phyloP scores from a whole-genome alignment of 495 filamentous ascomycete species.

The Neohortaea acidophila region DNA sequence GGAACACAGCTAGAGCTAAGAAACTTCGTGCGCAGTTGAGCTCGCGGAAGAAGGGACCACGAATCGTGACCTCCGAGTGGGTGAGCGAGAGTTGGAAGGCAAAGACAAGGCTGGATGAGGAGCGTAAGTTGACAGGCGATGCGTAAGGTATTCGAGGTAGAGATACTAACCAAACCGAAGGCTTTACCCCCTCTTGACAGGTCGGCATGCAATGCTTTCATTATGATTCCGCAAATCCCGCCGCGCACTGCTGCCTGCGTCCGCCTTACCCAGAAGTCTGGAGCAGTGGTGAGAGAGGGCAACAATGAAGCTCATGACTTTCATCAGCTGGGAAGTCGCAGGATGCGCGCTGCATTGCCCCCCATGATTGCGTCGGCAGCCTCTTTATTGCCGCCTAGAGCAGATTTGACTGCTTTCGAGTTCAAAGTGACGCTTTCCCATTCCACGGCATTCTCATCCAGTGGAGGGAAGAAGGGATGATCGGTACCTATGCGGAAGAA shows the following conservation, averaged over 20 bases:
- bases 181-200: conserved; percentile 5
- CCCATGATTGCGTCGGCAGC: conserved; percentile 22
- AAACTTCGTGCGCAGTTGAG: conserved; percentile 29
- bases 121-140: conserved; percentile 22
- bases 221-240: background rate
- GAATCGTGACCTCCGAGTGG: conserved; percentile 60
- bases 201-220: background rate
- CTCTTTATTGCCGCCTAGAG: conserved; percentile 38
- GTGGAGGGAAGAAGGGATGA: conserved; percentile 87
- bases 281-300: no score
- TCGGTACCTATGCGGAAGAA: conserved; percentile 45
- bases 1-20: conserved; percentile 25
- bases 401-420: conserved; percentile 48
- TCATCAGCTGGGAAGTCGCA: conserved; percentile 13
- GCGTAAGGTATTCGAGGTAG: background rate
- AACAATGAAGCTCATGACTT: no score
- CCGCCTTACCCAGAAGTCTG: no score
- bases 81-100: conserved; percentile 65
- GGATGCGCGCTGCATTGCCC: conserved; percentile 24
- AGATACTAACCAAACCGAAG: conserved; percentile 4
- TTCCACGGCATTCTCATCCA: conserved; percentile 39
- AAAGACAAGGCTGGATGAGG: conserved; percentile 71
- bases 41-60: conserved; percentile 39
- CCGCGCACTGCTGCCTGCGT: no score
- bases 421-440: conserved; percentile 81